phyloP scores from a whole-genome alignment of 2,329 filamentous ascomycete species.

The Trichoderma breve region DNA sequence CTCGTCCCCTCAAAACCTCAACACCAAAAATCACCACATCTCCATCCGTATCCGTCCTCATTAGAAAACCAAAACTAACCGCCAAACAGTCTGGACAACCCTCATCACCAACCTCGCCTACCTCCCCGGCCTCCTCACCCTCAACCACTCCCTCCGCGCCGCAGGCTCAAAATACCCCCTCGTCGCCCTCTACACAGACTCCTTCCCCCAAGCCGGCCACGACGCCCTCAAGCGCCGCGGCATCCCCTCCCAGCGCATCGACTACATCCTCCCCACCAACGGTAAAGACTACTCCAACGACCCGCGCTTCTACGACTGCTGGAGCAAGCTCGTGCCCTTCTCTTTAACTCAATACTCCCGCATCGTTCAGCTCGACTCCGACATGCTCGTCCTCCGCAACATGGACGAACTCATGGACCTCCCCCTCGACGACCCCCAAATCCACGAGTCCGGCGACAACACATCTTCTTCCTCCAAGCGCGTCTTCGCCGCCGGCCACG shows the following conservation, averaged over 20 bases:
- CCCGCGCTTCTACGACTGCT: constrained; percentile 84
- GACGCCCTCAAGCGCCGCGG: constrained; percentile 65
- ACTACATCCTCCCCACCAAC: constrained; percentile 66
- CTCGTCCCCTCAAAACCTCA: not conserved
- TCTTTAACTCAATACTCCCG: constrained; percentile 72
- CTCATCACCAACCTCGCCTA: constrained; percentile 84
- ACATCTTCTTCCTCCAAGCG: constrained; percentile 45
- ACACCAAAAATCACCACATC: not conserved
- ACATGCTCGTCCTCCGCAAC: constrained; percentile 80
- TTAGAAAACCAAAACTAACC: not conserved
- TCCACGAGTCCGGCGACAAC: constrained; percentile 26
- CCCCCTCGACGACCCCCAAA: constrained; percentile 55
- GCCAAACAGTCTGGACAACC: constrained; percentile 73
- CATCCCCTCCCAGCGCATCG: constrained; percentile 68
- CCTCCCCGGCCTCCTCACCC: constrained; percentile 76
- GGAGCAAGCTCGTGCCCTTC: constrained; percentile 82
- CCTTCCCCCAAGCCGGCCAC: constrained; percentile 67
- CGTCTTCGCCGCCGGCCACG: constrained; percentile 81
- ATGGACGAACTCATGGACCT: constrained; percentile 95
- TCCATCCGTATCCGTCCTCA: not conserved
- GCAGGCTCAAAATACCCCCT: constrained; percentile 70
- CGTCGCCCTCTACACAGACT: constrained; percentile 77
- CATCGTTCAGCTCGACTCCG: constrained; percentile 80
- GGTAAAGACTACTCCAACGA: constrained; percentile 71
- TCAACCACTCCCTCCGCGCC: constrained; percentile 72